Base-by-base conservation (phyloP, 1,139 yeast species). In the Barnettozyma hawaiiensis region DNA sequence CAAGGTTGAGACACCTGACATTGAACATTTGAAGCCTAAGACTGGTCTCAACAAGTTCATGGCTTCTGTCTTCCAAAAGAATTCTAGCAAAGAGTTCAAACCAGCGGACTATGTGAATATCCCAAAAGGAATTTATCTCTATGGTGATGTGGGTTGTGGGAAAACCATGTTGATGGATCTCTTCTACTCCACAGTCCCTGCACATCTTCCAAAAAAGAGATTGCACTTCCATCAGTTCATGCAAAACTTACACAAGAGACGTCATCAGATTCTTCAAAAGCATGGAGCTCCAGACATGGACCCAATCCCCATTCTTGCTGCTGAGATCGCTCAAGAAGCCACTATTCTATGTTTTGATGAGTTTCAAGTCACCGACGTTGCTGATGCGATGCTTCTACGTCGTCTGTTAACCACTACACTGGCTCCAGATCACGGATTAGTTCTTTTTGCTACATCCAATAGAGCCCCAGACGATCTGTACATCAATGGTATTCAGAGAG, bases 111-210 rank as follows among this genome's bases (percentile, higher is more conserved):
- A 60, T 26, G 55, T 60, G 1, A 58, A 56, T 9, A 69, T 75
- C 28, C 95, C 89, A 4, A 70, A 75, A 53, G 98, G 98, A 2
- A 83, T 92, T 14, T 92, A 92, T 60, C 70, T 92, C 22, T 92
- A 86, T 62, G 98, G 98, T 16, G 98, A 92, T 62, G 98, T 92
- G 35, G 98, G 98, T 4, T 89, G 97, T 64, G 98, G 98, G 9
- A 92, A 92, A 60, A 92, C 98, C 5, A 92, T 92, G 97, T 71
- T 92, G 50, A 90, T 92, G 97, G 98, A 92, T 63, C 71, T 92
- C 55, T 92, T 92, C 57, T 92, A 89, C 64, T 69, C 76, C 19
- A 86, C 96, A 0, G 73, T 92, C 14, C 97, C 97, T 0, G 42
- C 61, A 0, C 87, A 83, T 59, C 66, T 92, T 47, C 74, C 92